Evolutionary conservation across 768 basidiomycete species (phyloP).

Genomic region (Trametes elegans): DNA sequence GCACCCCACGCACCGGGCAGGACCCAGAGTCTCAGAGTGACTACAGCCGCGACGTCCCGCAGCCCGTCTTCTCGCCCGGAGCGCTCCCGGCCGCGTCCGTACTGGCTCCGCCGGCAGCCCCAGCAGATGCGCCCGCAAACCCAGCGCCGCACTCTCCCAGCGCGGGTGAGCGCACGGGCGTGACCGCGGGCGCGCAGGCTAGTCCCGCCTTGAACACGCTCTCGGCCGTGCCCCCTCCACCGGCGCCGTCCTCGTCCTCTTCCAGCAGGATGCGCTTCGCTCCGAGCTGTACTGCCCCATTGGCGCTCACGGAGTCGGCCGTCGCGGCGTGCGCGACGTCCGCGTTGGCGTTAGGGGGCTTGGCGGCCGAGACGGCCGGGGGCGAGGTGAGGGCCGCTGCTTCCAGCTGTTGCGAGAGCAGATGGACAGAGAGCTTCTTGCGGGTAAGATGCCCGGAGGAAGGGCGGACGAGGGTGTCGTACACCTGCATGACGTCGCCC

Average conservation of each 20-base stretch:
- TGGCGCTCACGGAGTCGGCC: not conserved
- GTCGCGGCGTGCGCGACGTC: not conserved
- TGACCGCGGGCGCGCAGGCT: constrained; percentile 21
- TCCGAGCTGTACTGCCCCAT: not conserved
- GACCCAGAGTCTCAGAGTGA: not conserved
- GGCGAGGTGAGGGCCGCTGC: not conserved
- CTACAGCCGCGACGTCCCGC: constrained; percentile 3
- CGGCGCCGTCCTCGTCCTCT: constrained; percentile 8
- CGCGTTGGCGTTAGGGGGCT: not conserved
- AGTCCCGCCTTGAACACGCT: constrained; percentile 23
- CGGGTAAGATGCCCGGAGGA: constrained; percentile 11
- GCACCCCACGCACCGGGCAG: not conserved
- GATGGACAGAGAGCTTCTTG: constrained; percentile 27
- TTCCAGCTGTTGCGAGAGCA: constrained; percentile 22
- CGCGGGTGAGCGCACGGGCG: constrained; percentile 16
- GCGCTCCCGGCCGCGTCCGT: not conserved
- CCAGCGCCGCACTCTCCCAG: constrained; percentile 1
- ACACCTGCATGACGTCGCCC: constrained; percentile 19
- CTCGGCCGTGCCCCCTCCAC: not conserved
- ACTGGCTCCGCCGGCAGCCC: not conserved
- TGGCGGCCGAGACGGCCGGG: not conserved
- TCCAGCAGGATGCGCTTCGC: not conserved
- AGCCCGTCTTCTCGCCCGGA: not conserved
- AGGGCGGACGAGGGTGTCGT: constrained; percentile 22
- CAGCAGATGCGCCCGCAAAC: no score